phyloP scores from a whole-genome alignment of 2,329 filamentous ascomycete genomes.

The Corynespora cassiicola region DNA sequence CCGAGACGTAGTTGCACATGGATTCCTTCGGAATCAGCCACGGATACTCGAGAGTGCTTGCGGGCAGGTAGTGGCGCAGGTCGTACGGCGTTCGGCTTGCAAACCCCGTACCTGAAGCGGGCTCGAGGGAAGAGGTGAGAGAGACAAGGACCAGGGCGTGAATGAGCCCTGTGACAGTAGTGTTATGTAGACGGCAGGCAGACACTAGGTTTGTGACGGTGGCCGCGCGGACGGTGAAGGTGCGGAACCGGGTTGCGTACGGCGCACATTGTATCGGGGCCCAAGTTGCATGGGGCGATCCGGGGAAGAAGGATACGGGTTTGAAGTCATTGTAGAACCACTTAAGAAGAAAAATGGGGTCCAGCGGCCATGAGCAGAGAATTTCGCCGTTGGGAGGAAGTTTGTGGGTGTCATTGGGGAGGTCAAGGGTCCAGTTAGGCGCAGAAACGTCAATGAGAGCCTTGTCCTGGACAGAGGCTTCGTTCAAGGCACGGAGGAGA shows the following conservation, averaged over 20 bases:
- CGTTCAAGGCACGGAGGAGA: constrained; percentile 15
- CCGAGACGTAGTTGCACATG: constrained; percentile 23
- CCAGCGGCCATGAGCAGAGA: constrained; percentile 12
- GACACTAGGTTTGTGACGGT: constrained; percentile 10
- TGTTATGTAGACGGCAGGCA: constrained; percentile 16
- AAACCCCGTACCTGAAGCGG: constrained; percentile 8
- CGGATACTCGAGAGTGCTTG: constrained; percentile 12
- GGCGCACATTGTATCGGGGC: constrained; percentile 14
- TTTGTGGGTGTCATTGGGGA: constrained; percentile 13
- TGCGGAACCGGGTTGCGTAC: constrained; percentile 16
- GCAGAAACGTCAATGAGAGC: constrained; percentile 6
- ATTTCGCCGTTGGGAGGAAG: constrained; percentile 18
- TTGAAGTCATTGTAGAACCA: constrained; percentile 15
- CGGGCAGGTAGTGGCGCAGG: constrained; percentile 16
- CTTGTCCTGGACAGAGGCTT: constrained; percentile 1
- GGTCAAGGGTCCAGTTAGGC: constrained; percentile 13
- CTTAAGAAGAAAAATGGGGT: constrained; percentile 7
- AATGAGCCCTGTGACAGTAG: constrained; percentile 20
- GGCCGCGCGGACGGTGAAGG: constrained; percentile 12
- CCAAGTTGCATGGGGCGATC: constrained; percentile 7
- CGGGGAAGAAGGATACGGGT: constrained; percentile 11
- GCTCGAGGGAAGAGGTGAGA: constrained; percentile 12
- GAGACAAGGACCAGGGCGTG: constrained; percentile 17
- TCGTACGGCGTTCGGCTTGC: constrained; percentile 20
- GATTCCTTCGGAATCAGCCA: constrained; percentile 15